Conservation (phyloP, 2,329 filamentous ascomycete species). For the Annulohypoxylon truncatum region DNA sequence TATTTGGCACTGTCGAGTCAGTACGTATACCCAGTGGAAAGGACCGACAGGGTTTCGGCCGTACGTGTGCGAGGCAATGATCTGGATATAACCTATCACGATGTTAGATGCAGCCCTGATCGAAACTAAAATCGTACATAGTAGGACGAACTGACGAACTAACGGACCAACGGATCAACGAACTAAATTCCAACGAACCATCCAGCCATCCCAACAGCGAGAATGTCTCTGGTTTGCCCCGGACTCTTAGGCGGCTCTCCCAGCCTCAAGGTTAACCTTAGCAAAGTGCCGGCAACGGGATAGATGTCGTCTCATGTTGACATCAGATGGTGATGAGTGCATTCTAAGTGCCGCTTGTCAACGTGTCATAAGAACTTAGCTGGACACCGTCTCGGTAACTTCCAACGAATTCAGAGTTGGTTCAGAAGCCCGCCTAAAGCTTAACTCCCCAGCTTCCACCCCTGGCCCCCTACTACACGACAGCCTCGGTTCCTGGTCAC, state of each 20-base stretch:
- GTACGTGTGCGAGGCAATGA: conserved; percentile 33
- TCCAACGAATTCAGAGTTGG: conserved; percentile 9
- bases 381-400: conserved; percentile 3
- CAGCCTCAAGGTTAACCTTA: conserved; percentile 26
- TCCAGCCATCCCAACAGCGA: not conserved
- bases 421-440: conserved; percentile 24
- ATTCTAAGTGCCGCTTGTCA: conserved; percentile 30
- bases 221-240: conserved; percentile 1
- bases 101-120: conserved; percentile 24
- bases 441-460: conserved; percentile 9
- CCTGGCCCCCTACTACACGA: not conserved
- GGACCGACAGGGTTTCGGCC: conserved; percentile 40
- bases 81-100: conserved; percentile 34
- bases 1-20: conserved; percentile 32
- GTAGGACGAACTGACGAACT: conserved; percentile 17
- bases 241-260: conserved; percentile 18
- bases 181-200: conserved; percentile 1
- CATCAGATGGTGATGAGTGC: conserved; percentile 29
- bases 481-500: conserved; percentile 8
- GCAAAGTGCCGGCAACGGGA: conserved; percentile 8
- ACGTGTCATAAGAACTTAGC: conserved; percentile 21
- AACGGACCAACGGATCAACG: conserved; percentile 10
- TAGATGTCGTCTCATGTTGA: conserved; percentile 37
- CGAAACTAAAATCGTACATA: conserved; percentile 12
- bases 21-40: conserved; percentile 34